These are phyloP conservation scores for Mortierella sp. DNA, from an alignment of 371 early-diverging fungal genomes.

Conservation along the genomic window DNA sequence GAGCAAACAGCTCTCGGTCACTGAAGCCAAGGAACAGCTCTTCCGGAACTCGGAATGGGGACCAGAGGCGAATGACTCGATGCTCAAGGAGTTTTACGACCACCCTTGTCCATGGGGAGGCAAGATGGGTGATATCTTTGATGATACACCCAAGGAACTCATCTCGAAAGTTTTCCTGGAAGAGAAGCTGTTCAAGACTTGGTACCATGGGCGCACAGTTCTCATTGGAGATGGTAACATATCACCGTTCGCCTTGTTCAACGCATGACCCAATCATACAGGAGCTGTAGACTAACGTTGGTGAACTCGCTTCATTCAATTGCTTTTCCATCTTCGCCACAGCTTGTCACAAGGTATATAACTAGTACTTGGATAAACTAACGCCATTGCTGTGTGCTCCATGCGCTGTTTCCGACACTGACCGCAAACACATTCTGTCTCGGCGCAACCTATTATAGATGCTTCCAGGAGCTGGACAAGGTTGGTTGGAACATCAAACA, in stretches of 20 bases:
- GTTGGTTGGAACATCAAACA: not conserved
- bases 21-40: slow-evolving; percentile 11
- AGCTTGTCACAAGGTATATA: slow-evolving; percentile 11
- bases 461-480: slow-evolving; percentile 9
- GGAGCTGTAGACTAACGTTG: no score
- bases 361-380: not conserved
- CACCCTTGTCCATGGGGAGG: not conserved
- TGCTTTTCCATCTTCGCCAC: not conserved
- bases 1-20: slow-evolving; percentile 1
- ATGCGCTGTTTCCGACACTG: no score
- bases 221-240: slow-evolving; percentile 20
- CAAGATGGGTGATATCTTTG: not conserved
- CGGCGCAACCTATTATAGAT: not conserved
- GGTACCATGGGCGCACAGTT: slow-evolving; percentile 14
- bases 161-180: slow-evolving; percentile 13
- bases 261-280: no score
- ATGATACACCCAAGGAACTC: slow-evolving; percentile 3
- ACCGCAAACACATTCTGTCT: not conserved
- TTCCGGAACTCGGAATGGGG: slow-evolving; percentile 29
- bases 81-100: not conserved
- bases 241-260: no score
- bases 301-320: not conserved
- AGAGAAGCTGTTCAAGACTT: slow-evolving; percentile 8
- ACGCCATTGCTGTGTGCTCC: not conserved
- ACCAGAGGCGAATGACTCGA: slow-evolving; percentile 12